Conservation (phyloP, 2,329 filamentous ascomycete species). For the Exophiala xenobiotica region DNA sequence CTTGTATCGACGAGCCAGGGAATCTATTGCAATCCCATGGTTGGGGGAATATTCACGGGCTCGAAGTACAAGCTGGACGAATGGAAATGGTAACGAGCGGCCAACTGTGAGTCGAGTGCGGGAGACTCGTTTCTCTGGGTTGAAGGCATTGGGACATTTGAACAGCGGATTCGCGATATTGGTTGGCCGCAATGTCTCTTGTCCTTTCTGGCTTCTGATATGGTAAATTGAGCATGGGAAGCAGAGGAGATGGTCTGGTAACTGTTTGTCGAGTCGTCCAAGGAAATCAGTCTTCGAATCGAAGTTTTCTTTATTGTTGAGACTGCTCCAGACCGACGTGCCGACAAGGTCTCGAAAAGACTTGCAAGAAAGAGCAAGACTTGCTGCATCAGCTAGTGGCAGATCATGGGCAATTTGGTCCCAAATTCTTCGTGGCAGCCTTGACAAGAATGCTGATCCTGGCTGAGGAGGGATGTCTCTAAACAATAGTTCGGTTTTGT, state of each 20-base stretch:
- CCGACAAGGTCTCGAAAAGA: conserved; percentile 48
- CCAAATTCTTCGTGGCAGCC: conserved; percentile 50
- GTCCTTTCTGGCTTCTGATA: conserved; percentile 51
- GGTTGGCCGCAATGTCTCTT: conserved; percentile 55
- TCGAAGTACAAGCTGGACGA: conserved; percentile 58
- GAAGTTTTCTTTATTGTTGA: conserved; percentile 43
- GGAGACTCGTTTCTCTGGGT: conserved; percentile 48
- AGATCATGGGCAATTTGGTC: conserved; percentile 43
- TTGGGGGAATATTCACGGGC: conserved; percentile 47
- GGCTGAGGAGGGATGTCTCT: conserved; percentile 15
- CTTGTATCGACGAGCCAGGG: conserved; percentile 56
- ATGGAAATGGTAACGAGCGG: conserved; percentile 57
- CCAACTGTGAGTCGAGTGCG: conserved; percentile 55
- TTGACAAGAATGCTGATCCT: conserved; percentile 39
- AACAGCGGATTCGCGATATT: conserved; percentile 58
- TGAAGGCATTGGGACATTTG: conserved; percentile 54
- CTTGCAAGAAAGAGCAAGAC: conserved; percentile 51
- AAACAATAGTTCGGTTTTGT: conserved; percentile 14
- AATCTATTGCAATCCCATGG: conserved; percentile 50
- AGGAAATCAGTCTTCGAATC: conserved; percentile 53
- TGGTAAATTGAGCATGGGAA: conserved; percentile 59
- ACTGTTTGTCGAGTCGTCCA: conserved; percentile 48
- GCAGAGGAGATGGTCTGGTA: conserved; percentile 60
- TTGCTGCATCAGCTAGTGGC: conserved; percentile 48
- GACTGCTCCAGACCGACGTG: conserved; percentile 36